Conservation (phyloP, 2,329 filamentous ascomycete genomes). For the Gaeumannomyces tritici region DNA sequence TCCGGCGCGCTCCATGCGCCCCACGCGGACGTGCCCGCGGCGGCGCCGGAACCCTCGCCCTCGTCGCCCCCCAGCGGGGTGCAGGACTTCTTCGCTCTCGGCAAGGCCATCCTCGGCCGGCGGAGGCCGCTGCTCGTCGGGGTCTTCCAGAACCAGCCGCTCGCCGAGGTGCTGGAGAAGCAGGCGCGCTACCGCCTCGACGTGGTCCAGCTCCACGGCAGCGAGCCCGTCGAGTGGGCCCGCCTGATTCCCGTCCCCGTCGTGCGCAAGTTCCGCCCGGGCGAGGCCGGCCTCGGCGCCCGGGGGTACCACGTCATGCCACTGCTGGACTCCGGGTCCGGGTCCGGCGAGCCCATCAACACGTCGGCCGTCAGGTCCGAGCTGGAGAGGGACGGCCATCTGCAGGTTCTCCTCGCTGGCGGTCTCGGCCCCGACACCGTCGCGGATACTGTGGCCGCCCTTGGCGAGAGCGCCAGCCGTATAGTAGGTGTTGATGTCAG, state of each 20-base stretch:
- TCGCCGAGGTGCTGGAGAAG: conserved; percentile 71
- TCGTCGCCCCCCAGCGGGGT: conserved; percentile 21
- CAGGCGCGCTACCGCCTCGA: conserved; percentile 72
- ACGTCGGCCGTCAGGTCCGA: conserved; percentile 56
- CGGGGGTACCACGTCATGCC: conserved; percentile 78
- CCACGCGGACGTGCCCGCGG: conserved; percentile 24
- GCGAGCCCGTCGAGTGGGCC: conserved; percentile 89
- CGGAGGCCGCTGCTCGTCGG: conserved; percentile 70
- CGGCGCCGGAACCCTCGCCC: conserved; percentile 2
- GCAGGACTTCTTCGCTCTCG: conserved; percentile 54
- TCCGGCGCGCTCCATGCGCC: conserved; percentile 60
- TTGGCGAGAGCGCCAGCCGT: conserved; percentile 45
- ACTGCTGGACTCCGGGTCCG: conserved; percentile 77
- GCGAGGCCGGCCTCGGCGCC: conserved; percentile 58
- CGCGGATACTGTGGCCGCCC: conserved; percentile 47
- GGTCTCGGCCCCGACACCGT: conserved; percentile 79
- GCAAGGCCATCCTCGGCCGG: conserved; percentile 22
- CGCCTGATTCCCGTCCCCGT: conserved; percentile 84
- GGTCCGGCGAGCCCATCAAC: conserved; percentile 73
- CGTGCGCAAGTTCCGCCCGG: conserved; percentile 73
- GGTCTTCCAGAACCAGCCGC: conserved; percentile 85
- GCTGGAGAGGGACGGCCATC: conserved; percentile 57
- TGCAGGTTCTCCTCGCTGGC: conserved; percentile 75
- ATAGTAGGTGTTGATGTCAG: conserved; percentile 86
- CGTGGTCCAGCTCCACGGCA: conserved; percentile 84